Evolutionary conservation across 2,329 filamentous ascomycete genomes (phyloP).

Genomic region (Pochonia chlamydosporia): DNA sequence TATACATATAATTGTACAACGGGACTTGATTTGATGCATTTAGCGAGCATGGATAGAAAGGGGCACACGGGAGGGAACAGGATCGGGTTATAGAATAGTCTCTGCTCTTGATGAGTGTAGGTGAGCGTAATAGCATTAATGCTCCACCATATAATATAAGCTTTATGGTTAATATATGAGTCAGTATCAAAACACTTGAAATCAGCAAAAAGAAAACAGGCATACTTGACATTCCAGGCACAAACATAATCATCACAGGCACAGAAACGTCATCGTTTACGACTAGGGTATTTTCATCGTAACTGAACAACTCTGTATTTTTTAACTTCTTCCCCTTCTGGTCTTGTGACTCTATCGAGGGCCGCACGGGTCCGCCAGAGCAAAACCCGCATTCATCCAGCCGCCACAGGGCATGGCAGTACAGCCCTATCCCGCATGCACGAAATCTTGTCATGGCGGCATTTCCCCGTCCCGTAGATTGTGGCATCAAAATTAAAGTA

Average conservation of each 20-base stretch:
- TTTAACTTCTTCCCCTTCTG: constrained; percentile 18
- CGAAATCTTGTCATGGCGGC: constrained; percentile 10
- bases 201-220: too few relatives aligned
- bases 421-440: constrained; percentile 9
- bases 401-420: constrained; percentile 2
- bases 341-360: constrained; percentile 17
- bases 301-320: constrained; percentile 7
- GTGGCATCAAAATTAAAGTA: constrained; percentile 19
- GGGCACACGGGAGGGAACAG: too few relatives aligned
- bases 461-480: constrained; percentile 12
- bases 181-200: neutral
- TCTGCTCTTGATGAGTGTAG: too few relatives aligned
- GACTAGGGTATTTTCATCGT: constrained; percentile 7
- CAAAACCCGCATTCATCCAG: neutral
- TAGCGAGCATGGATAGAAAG: neutral
- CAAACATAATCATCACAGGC: neutral
- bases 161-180: too few relatives aligned
- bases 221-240: too few relatives aligned
- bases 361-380: neutral
- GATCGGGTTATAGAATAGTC: too few relatives aligned
- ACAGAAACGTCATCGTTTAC: neutral
- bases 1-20: too few relatives aligned
- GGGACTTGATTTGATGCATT: neutral
- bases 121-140: too few relatives aligned
- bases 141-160: too few relatives aligned